These are phyloP conservation scores for Hibiscus syriacus DNA, from an alignment of 345 rosid genomes.

Conservation along the genomic window DNA sequence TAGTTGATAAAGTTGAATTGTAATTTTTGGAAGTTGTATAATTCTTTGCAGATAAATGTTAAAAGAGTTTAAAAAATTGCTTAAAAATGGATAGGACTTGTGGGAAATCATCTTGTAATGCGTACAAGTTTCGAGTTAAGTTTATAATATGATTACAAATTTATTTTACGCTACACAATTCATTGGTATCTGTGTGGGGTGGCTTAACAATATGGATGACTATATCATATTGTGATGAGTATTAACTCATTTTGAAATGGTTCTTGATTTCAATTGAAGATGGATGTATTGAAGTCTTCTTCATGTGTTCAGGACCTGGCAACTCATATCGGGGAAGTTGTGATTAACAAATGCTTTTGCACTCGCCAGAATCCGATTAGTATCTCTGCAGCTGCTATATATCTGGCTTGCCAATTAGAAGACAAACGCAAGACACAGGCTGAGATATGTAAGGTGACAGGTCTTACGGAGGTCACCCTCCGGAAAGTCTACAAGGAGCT, in stretches of 20 bases:
- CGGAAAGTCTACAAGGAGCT: conserved; percentile 93
- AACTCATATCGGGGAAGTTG: conserved; percentile 97
- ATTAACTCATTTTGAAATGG: background rate
- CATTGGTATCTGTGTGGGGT: background rate
- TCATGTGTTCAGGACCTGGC: conserved; percentile 60
- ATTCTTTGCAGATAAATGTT: background rate
- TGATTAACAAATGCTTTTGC: conserved; percentile 98
- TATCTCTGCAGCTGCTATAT: conserved; percentile 97
- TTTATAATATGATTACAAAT: background rate
- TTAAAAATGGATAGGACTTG: background rate
- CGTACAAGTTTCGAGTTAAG: background rate
- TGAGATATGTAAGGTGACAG: conserved; percentile 94
- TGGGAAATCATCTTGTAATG: background rate
- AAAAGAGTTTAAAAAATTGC: background rate
- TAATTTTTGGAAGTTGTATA: background rate
- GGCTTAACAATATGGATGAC: background rate
- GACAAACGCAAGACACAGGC: conserved; percentile 98
- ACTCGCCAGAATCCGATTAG: conserved; percentile 96
- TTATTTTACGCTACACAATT: background rate
- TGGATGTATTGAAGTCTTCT: conserved; percentile 2
- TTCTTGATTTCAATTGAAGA: background rate
- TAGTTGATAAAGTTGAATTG: background rate
- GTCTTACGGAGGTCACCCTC: conserved; percentile 89
- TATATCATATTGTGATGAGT: background rate
- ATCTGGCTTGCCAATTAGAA: conserved; percentile 92